Percentiles rank a stretch among this genome's conserved stretches.
phyloP scores from a whole-genome alignment of 1,284 basidiomycete genomes.

The Sutorius eximius region DNA sequence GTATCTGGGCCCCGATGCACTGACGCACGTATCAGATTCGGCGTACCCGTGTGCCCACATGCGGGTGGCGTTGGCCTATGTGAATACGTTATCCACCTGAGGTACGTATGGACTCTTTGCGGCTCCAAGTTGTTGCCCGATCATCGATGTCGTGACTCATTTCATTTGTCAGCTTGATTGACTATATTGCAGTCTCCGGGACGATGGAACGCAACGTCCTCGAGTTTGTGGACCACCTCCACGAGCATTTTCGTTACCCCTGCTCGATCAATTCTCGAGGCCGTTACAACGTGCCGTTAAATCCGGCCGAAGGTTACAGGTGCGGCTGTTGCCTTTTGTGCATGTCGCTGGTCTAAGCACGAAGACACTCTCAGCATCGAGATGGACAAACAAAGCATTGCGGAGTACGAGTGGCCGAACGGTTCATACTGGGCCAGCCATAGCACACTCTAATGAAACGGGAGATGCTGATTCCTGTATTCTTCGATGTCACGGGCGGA shows the following conservation, averaged over 20 bases:
- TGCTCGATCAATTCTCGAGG: slow-evolving; percentile 86
- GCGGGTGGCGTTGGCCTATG: slow-evolving; percentile 95
- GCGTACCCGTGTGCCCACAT: slow-evolving; percentile 89
- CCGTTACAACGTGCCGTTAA: slow-evolving; percentile 78
- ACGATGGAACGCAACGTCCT: slow-evolving; percentile 93
- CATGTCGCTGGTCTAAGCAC: background rate
- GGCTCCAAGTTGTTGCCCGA: background rate
- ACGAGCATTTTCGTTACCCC: slow-evolving; percentile 90
- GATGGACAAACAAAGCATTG: slow-evolving; percentile 71
- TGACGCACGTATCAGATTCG: slow-evolving; percentile 52
- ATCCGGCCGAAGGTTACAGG: slow-evolving; percentile 74
- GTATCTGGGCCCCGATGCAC: slow-evolving; percentile 4
- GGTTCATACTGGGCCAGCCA: slow-evolving; percentile 65
- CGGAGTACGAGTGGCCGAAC: slow-evolving; percentile 73
- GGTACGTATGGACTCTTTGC: slow-evolving; percentile 39
- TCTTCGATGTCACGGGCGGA: background rate
- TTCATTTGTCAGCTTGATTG: slow-evolving; percentile 62
- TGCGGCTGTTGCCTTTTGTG: slow-evolving; percentile 28
- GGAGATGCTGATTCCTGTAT: background rate
- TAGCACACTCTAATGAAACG: background rate
- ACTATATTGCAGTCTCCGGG: slow-evolving; percentile 90
- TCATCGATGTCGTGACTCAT: background rate
- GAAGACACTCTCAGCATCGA: slow-evolving; percentile 56
- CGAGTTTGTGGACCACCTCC: slow-evolving; percentile 86
- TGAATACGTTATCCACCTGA: slow-evolving; percentile 88